These are phyloP conservation scores for Thinopyrum obtusiflorum DNA, from an alignment of 202 grass and related monocot genomes.

Conservation along the genomic window DNA sequence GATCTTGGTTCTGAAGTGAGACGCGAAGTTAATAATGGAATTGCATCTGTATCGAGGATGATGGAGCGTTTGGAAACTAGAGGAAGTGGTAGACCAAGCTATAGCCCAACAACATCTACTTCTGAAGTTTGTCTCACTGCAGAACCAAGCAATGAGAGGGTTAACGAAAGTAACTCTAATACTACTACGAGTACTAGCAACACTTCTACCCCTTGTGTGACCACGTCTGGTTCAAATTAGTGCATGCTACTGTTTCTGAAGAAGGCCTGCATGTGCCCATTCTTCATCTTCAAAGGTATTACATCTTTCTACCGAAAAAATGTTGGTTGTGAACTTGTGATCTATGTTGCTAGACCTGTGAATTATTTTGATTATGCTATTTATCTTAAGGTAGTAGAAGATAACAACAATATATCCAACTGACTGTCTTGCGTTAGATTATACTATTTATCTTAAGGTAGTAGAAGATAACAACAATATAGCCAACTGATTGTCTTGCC, in stretches of 20 bases:
- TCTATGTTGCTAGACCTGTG: neutral
- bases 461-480: neutral
- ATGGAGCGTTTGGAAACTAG: conserved; percentile 82
- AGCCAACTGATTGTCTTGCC: neutral
- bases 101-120: conserved; percentile 40
- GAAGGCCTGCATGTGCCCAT: conserved; percentile 33
- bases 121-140: conserved; percentile 33
- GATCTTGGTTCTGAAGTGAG: conserved; percentile 91
- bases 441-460: neutral
- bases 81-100: conserved; percentile 44
- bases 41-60: conserved; percentile 75
- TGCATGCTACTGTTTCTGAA: conserved; percentile 32
- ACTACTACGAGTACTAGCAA: conserved; percentile 37
- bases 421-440: neutral
- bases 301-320: neutral
- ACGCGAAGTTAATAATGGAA: conserved; percentile 87
- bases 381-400: neutral
- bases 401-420: neutral
- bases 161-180: conserved; percentile 43
- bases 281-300: conserved; percentile 48
- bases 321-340: conserved; percentile 1
- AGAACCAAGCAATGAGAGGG: conserved; percentile 51
- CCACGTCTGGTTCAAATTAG: conserved; percentile 61
- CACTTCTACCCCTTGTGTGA: conserved; percentile 48
- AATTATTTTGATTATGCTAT: neutral